phyloP scores from a whole-genome alignment of 371 early-diverging fungal species.

The Actinomortierella ambigua region DNA sequence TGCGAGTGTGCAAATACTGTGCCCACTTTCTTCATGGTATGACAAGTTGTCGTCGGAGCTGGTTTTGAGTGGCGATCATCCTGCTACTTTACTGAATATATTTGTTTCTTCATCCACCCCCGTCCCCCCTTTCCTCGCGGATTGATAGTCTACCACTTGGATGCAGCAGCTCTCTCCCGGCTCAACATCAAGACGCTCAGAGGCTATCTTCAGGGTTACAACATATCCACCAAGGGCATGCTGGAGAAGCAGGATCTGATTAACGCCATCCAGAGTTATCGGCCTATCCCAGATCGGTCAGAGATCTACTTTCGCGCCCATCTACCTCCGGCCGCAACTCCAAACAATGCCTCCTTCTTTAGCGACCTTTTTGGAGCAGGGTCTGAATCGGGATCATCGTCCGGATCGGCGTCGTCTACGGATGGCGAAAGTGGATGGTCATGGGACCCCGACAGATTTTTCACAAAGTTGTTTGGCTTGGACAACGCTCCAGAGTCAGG shows the following conservation, averaged over 20 bases:
- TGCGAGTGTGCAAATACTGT: conserved; percentile 30
- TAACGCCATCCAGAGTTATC: conserved; percentile 23
- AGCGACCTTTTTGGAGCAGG: conserved; percentile 11
- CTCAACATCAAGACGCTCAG: conserved; percentile 35
- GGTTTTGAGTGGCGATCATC: background rate
- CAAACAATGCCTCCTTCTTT: conserved; percentile 8
- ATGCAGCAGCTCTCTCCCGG: conserved; percentile 13
- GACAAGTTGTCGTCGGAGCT: background rate
- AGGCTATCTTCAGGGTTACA: conserved; percentile 31
- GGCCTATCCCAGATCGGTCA: conserved; percentile 19
- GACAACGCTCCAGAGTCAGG: conserved; percentile 9
- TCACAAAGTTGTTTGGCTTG: conserved; percentile 17
- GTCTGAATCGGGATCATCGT: too few relatives aligned
- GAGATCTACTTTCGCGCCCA: conserved; percentile 32
- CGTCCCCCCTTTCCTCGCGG: too few relatives aligned
- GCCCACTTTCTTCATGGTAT: conserved; percentile 34
- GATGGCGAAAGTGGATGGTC: conserved; percentile 3
- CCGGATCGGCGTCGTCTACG: too few relatives aligned
- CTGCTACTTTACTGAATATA: too few relatives aligned
- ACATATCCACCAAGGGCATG: conserved; percentile 25
- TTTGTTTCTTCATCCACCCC: too few relatives aligned
- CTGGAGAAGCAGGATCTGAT: conserved; percentile 34
- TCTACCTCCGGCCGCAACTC: conserved; percentile 22
- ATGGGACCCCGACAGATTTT: conserved; percentile 35
- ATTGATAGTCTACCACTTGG: conserved; percentile 25